Percentiles rank a stretch among this genome's conserved stretches.
phyloP scores from a whole-genome alignment of 768 basidiomycete genomes.

The Lactarius deliciosus region DNA sequence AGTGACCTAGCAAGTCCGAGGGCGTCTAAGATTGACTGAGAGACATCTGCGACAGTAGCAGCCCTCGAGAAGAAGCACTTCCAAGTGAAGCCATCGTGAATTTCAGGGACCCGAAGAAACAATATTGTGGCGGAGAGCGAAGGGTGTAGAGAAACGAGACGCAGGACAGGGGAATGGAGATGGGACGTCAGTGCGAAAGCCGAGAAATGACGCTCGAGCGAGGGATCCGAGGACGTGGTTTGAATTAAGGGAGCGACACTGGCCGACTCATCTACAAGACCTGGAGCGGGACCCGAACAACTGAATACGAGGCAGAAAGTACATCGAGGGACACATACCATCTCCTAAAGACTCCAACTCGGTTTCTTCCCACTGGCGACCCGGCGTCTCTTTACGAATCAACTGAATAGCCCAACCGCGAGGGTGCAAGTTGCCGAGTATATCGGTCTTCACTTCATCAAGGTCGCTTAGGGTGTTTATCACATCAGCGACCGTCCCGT shows the following conservation, averaged over 20 bases:
- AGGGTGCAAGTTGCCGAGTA: conserved; percentile 57
- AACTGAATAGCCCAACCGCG: conserved; percentile 69
- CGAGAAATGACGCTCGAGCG: conserved; percentile 58
- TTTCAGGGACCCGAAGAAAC: conserved; percentile 72
- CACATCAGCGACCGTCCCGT: conserved; percentile 60
- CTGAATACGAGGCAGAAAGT: background rate
- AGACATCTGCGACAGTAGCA: conserved; percentile 54
- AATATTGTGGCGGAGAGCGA: conserved; percentile 50
- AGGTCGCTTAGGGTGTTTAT: conserved; percentile 49
- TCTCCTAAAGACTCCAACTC: conserved; percentile 65
- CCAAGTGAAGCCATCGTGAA: conserved; percentile 70
- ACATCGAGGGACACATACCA: conserved; percentile 43
- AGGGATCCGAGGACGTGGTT: conserved; percentile 37
- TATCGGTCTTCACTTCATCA: conserved; percentile 52
- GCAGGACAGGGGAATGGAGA: conserved; percentile 62
- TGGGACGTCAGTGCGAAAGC: conserved; percentile 68
- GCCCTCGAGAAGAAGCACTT: conserved; percentile 61
- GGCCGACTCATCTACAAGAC: conserved; percentile 46
- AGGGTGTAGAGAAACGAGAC: conserved; percentile 70
- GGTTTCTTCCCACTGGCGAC: conserved; percentile 68
- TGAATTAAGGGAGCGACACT: conserved; percentile 55
- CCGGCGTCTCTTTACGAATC: conserved; percentile 56
- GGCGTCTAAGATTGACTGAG: conserved; percentile 54
- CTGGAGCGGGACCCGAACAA: conserved; percentile 40
- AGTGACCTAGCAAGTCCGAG: conserved; percentile 67